These are phyloP conservation scores for Salix udensis DNA, from an alignment of 345 rosid genomes.

Conservation along the genomic window DNA sequence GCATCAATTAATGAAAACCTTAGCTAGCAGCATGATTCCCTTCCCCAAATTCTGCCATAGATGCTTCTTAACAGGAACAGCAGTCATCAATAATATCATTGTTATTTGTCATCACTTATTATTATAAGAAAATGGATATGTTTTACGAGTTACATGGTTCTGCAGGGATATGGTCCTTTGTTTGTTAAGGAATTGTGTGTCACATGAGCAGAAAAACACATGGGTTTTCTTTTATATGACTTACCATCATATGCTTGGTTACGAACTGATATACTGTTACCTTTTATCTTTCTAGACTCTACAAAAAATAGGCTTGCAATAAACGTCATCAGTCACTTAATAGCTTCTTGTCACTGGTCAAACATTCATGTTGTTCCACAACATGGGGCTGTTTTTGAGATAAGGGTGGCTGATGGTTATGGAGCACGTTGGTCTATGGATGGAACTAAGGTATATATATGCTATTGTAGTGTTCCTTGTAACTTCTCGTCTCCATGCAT, in stretches of 20 bases:
- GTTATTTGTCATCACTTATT: not conserved
- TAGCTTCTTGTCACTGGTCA: slow-evolving; percentile 54
- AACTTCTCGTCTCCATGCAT: not conserved
- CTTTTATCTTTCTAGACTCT: slow-evolving; percentile 30
- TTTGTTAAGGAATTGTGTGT: not conserved
- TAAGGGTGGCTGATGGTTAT: slow-evolving; percentile 57
- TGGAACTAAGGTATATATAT: slow-evolving; percentile 55
- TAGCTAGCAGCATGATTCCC: not conserved
- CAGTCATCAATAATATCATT: not conserved
- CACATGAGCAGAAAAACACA: not conserved
- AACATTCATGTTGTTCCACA: slow-evolving; percentile 61
- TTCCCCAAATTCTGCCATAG: not conserved
- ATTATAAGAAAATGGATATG: not conserved
- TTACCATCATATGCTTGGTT: not conserved
- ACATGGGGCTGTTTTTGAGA: slow-evolving; percentile 66
- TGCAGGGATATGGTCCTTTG: not conserved
- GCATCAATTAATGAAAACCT: no score
- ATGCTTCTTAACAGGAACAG: not conserved
- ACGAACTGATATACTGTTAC: not conserved
- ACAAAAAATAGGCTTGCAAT: slow-evolving; percentile 52
- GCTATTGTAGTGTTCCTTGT: slow-evolving; percentile 1
- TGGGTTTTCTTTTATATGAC: not conserved
- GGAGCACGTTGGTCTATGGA: slow-evolving; percentile 77
- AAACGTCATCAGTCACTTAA: slow-evolving; percentile 39
- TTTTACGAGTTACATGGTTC: not conserved